Evolutionary conservation across 306 rosid species (phyloP).

Genomic region (Benincasa hispida): DNA sequence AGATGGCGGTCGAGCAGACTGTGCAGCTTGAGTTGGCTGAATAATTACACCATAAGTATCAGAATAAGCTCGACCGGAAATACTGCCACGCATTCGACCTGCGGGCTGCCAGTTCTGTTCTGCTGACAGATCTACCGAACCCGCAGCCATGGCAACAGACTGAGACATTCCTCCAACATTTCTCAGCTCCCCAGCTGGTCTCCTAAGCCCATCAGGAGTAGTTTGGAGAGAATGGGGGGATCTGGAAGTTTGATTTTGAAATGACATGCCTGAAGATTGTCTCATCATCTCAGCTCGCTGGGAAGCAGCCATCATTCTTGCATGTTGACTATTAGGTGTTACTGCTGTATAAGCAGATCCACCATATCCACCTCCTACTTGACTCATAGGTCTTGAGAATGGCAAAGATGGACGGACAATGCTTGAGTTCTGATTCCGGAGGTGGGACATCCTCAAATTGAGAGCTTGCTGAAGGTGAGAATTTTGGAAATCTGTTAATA

Average conservation of each 20-base stretch:
- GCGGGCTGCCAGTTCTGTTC: slow-evolving; percentile 56
- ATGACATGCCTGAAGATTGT: slow-evolving; percentile 21
- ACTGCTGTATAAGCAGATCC: slow-evolving; percentile 25
- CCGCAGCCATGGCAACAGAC: slow-evolving; percentile 31
- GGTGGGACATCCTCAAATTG: slow-evolving; percentile 16
- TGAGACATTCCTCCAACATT: slow-evolving; percentile 21
- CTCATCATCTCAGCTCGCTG: slow-evolving; percentile 17
- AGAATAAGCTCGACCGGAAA: slow-evolving; percentile 30
- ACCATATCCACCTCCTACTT: slow-evolving; percentile 30
- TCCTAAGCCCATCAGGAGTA: slow-evolving; percentile 16
- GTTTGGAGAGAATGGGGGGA: slow-evolving; percentile 15
- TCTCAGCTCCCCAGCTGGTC: slow-evolving; percentile 27
- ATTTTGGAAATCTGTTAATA: slow-evolving; percentile 25
- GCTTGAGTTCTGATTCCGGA: slow-evolving; percentile 18
- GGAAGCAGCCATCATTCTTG: slow-evolving; percentile 9
- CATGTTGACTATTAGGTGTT: slow-evolving; percentile 17
- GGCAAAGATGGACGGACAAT: slow-evolving; percentile 10
- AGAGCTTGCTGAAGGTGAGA: slow-evolving; percentile 53
- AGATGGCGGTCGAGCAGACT: slow-evolving; percentile 15
- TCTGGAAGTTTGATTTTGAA: slow-evolving; percentile 30
- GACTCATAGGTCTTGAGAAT: slow-evolving; percentile 16
- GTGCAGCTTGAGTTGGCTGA: slow-evolving; percentile 40
- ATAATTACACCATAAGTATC: slow-evolving; percentile 32
- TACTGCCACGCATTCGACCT: slow-evolving; percentile 83
- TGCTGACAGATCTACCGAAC: slow-evolving; percentile 13